These are phyloP conservation scores for Ascochyta koolunga DNA, from an alignment of 2,329 filamentous ascomycete genomes.

Conservation along the genomic window DNA sequence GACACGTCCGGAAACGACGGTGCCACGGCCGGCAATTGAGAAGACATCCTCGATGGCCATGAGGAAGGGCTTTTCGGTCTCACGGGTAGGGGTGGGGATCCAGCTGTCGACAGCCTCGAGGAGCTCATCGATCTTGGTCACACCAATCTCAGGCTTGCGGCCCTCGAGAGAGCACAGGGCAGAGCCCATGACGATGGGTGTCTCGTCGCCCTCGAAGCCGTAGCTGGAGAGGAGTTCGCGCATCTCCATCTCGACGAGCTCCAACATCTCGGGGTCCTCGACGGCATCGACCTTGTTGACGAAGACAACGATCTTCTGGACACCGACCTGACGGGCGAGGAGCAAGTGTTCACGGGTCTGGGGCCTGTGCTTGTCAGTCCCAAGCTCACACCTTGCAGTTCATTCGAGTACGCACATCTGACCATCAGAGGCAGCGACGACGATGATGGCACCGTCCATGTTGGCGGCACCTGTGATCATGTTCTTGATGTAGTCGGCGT, in stretches of 20 bases:
- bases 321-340: conserved; percentile 96
- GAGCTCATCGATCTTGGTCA: conserved; percentile 87
- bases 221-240: conserved; percentile 91
- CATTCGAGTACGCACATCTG: conserved; percentile 73
- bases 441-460: conserved; percentile 99
- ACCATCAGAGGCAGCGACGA: conserved; percentile 96
- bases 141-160: conserved; percentile 85
- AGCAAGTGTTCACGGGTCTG: conserved; percentile 98
- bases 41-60: conserved; percentile 86
- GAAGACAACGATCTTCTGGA: conserved; percentile 97
- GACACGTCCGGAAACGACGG: conserved; percentile 94
- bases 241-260: conserved; percentile 99
- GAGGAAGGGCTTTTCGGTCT: conserved; percentile 97
- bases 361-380: conserved; percentile 59
- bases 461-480: conserved; percentile 99
- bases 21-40: conserved; percentile 79
- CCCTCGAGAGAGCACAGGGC: conserved; percentile 92
- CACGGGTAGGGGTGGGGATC: conserved; percentile 95
- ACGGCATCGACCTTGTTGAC: conserved; percentile 99
- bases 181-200: conserved; percentile 95
- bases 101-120: conserved; percentile 88
- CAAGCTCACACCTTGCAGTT: background rate
- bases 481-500: conserved; percentile 99
- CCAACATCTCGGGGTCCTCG: conserved; percentile 98
- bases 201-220: conserved; percentile 97